Evolutionary conservation across 306 rosid genomes (phyloP), one percentile per base, ranked within the genome.

Genomic region (Neltuma alba): DNA sequence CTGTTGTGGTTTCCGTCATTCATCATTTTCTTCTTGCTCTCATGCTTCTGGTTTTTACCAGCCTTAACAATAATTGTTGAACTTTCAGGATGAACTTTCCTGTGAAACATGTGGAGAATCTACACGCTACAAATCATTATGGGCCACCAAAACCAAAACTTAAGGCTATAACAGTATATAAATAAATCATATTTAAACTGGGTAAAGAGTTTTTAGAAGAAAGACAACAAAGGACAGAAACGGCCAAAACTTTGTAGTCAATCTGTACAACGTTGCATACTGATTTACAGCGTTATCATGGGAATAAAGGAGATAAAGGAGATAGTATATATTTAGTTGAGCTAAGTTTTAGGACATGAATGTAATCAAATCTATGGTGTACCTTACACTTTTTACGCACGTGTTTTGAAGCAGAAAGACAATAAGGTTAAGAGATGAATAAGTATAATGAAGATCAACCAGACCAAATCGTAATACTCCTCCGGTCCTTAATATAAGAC

Each of bases 81-180:
- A 75, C 73, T 84, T 86, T 94, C 98, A 42, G 98, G 98, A 76
- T 93, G 95, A 73, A 92, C 94, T 83, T 93, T 93, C 88, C 91
- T 87, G 82, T 89, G 88, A 80, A 93, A 93, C 91, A 89, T 90
- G 15, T 89, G 95, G 30, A 94, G 97, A 76, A 94, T 94, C 98
- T 94, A 83, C 94, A 85, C 41, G 31, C 85, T 6, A 61, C 64
- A 61, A 61, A 40, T 61, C 11, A 61, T 2, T 7, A 30, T 61
- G 38, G 38, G 21, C 38, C 38, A 30, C 18, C 23, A 15, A 5
- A 63, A 63, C 69, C 21, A 33, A 33, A 63, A 57, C 16, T 23
- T 23, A 57, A 47, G 61, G 20, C 28, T 18, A 6, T 27, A 38
- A 28, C 20, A 6, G 12, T 60, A 14, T 62, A 16, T 31, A 2